Evolutionary conservation across 2,329 filamentous ascomycete species (phyloP), one percentile per base, ranked within the genome.

Genomic region (Neocucurbitaria cava): DNA sequence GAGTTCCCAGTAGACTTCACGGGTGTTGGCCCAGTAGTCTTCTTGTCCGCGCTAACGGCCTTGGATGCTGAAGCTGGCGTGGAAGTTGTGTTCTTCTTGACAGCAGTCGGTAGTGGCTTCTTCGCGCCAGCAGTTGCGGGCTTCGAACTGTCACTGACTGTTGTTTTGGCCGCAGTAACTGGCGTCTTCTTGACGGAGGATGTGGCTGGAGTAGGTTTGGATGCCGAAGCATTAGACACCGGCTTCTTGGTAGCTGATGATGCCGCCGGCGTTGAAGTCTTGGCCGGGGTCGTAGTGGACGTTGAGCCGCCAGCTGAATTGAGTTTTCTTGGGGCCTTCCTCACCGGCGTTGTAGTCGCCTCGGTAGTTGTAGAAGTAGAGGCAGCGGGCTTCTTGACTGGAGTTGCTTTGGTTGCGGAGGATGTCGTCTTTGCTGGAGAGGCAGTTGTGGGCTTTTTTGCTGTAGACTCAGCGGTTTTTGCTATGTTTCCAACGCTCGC

Each of bases 401-500:
- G 51, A 11, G 45, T 46, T 1, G 56, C 44, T 44, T 61, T 64
- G 15, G 53, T 53, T 11, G 64, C 56, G 18, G 64, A 59, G 42
- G 54, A 46, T 30, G 54, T 56, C 11, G 59, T 52, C 33, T 65
- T 65, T 10, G 55, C 59, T 9, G 66, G 50, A n/a, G 61, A 57
- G 5, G 64, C 47, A 15, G 64, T 54, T 7, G 63, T 46, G 39
- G 69, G 56, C 49, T 72, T 73, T 58, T 70, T 73, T 20, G 58
- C 56, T 5, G 65, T 60, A 15, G 58, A 56, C 52, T 62, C 52
- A 24, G 68, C 67, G 13, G 65, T 53, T 51, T 74, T 76, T 6
- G 65, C 60, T 1, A 74, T 43, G 36, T 66, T 70, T 13, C 55
- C 64, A 49, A 74, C 56, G 48, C 69, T 69, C 36, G 69, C 72